These are phyloP conservation scores for Septoria petroselini DNA, from an alignment of 2,329 filamentous ascomycete genomes.

Conservation along the genomic window DNA sequence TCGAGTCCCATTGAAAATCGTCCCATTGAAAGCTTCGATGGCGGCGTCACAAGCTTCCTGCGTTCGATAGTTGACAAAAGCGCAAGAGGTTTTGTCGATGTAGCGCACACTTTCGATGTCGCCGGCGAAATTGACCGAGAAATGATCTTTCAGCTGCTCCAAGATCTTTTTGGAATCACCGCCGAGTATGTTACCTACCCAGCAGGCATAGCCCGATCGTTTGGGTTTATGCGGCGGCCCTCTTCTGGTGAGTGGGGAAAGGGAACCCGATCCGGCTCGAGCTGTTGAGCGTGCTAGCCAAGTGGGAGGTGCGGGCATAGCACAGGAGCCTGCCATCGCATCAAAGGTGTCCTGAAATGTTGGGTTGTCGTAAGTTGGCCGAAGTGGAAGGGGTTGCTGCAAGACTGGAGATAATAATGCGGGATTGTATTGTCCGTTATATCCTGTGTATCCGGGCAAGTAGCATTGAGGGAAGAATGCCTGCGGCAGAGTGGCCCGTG, in stretches of 20 bases:
- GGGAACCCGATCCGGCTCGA: not conserved
- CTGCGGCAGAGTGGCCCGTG: too few species aligned
- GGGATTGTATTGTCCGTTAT: too few species aligned
- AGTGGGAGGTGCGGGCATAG: too few species aligned
- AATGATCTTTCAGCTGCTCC: conserved; percentile 82
- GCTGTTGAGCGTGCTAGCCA: conserved; percentile 17
- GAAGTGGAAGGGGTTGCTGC: too few species aligned
- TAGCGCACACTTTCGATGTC: conserved; percentile 85
- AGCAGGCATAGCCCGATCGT: conserved; percentile 79
- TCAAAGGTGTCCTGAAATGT: too few species aligned
- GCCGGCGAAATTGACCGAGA: conserved; percentile 69
- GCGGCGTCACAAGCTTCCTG: conserved; percentile 71
- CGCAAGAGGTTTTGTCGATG: conserved; percentile 94
- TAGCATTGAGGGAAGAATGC: too few species aligned
- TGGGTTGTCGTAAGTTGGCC: too few species aligned
- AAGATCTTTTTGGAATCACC: conserved; percentile 61
- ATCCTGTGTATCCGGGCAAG: too few species aligned
- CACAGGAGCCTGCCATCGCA: too few species aligned
- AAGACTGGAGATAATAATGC: too few species aligned
- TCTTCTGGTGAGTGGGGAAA: conserved; percentile 41
- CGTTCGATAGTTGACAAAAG: conserved; percentile 90
- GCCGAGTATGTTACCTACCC: conserved; percentile 90
- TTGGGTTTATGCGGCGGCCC: conserved; percentile 64
- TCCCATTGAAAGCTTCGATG: conserved; percentile 82
- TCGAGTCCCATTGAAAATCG: conserved; percentile 79